Evolutionary conservation across 208 protist genomes (phyloP), one percentile per base, ranked within the genome.

Genomic region (Phytomonas sp.): DNA sequence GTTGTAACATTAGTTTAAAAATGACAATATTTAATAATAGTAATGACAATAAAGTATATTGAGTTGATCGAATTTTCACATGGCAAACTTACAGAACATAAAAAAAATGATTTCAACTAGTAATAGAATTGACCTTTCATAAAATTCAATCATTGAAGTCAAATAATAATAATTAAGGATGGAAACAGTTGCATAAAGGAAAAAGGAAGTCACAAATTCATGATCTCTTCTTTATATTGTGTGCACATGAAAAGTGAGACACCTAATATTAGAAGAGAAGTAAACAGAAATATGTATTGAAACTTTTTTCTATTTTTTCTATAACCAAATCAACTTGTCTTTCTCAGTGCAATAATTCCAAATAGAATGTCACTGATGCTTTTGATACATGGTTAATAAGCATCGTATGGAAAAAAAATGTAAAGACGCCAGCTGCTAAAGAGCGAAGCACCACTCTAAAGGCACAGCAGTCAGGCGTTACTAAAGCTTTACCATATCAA

Each of bases 261-360:
- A 69, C 52, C 59, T 33, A 67, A 64, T 42, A 63, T 32, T 56
- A 34, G 6, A 60, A 40, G 3, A 60, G 14, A 61, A 59, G 30
- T 29, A 11, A 63, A 33, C 6, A 23, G 49, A 29, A 32, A 36
- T 26, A 33, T 1, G 42, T 12, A 23, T 49, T 12, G 12, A 19
- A 16, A 19, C 14, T 4, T 29, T 65, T 34, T 63, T 67, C 63
- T 45, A 60, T 68, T 66, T 73, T 63, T 74, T 76, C 67, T 66
- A 49, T 65, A 69, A 69, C 42, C 40, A 75, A 62, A 40, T 56
- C 40, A 60, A 65, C 29, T 19, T 49, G 40, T 12, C 6, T 49
- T 49, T 19, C 3, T 19, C 2, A 49, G 19, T 4, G 14, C 40
- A 49, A 49, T 23, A 10, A 19, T 23, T 49, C 3, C 19, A 49